phyloP scores from a whole-genome alignment of 163 green algal species.

The Picocystis sp. region DNA sequence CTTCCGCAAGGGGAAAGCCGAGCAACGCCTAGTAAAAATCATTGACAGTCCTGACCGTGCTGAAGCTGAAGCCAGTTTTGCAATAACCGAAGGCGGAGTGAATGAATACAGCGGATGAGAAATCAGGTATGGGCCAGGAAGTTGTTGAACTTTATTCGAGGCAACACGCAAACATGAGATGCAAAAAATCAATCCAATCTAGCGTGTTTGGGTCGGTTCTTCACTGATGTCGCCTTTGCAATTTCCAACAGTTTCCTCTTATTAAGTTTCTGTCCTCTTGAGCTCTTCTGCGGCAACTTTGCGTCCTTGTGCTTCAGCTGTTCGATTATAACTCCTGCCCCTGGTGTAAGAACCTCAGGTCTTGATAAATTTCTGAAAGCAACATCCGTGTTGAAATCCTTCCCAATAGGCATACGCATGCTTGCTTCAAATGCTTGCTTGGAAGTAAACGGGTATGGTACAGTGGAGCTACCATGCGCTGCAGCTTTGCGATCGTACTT shows the following conservation, averaged over 20 bases:
- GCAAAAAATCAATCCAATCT: too few relatives aligned
- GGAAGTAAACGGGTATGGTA: conserved; percentile 66
- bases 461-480: conserved; percentile 5
- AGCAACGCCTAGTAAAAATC: conserved; percentile 69
- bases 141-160: too few relatives aligned
- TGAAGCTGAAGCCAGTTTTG: conserved; percentile 65
- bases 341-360: conserved; percentile 1
- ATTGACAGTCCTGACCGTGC: conserved; percentile 56
- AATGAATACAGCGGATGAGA: conserved; percentile 32
- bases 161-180: too few relatives aligned
- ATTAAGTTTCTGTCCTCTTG: too few relatives aligned
- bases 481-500: conserved; percentile 48
- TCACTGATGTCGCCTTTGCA: too few relatives aligned
- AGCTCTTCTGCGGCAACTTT: too few relatives aligned
- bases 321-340: conserved; percentile 1
- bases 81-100: conserved; percentile 35
- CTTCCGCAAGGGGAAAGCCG: conserved; percentile 76
- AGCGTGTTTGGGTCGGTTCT: too few relatives aligned
- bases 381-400: conserved; percentile 74
- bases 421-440: conserved; percentile 64
- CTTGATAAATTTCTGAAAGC: conserved; percentile 30
- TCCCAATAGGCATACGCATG: conserved; percentile 68
- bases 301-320: background rate
- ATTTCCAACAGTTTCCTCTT: too few relatives aligned
- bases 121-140: background rate